Evolutionary conservation across 2,329 filamentous ascomycete genomes (phyloP), one percentile per base, ranked within the genome.

Genomic region (Neophaeococcomyces aloes): DNA sequence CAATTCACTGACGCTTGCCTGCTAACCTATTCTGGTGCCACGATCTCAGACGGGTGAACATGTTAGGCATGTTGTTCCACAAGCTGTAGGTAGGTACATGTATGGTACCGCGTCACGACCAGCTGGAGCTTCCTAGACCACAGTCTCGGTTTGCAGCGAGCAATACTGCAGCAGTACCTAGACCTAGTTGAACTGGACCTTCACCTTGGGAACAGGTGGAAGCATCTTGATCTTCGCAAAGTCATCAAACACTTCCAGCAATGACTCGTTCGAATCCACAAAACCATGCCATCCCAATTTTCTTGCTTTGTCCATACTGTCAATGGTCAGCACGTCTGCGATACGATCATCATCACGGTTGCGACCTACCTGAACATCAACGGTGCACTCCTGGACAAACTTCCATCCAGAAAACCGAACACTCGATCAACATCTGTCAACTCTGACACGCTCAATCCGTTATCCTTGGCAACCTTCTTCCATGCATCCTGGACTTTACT

Each of bases 351-450:
- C 29, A 17, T 13, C 3, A 2, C 15, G n/a, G 19, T 19, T 11
- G n/a, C 3, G 4, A 46, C 53, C 56, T 41, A 60, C 59, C 53
- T 62, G 38, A 59, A 55, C 53, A 48, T 59, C 41, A 59, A 55
- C 32, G 46, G 50, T 1, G 51, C 56, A 2, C 55, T 42, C 14
- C 60, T 56, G 30, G 59, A 53, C 44, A 70, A 46, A 27, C 62
- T 56, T 19, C 57, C 58, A 51, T 73, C 69, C 3, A 65, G 59
- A 46, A 74, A 69, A 2, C 61, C 59, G 41, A 72, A 72, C 29
- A 70, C 60, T 2, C 64, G 61, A 27, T 68, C 66, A 13, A 68
- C 55, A 32, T 70, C 65, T 42, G 62, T 60, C 25, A 72, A 61
- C 14, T 64, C 62, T 44, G 65, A 62, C 27, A 62, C 52, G 3